phyloP scores from a whole-genome alignment of 257 asterid genomes.

The Solanum rostratum region DNA sequence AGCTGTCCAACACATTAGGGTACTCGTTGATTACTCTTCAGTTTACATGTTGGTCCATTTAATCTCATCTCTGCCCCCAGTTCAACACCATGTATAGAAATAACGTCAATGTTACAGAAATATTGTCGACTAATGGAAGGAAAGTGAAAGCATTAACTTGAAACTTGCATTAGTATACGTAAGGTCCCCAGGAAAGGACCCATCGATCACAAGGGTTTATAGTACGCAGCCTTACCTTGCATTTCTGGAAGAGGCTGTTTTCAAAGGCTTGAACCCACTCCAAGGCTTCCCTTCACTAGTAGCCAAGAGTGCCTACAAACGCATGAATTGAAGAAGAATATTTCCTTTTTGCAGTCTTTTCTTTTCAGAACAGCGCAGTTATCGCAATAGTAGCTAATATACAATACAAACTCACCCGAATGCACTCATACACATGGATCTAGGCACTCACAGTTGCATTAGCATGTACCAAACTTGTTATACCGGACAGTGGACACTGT shows the following conservation, averaged over 20 bases:
- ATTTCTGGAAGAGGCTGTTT: too few relatives aligned
- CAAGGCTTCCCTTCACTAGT: background rate
- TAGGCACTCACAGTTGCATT: background rate
- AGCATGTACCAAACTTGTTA: background rate
- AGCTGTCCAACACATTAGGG: background rate
- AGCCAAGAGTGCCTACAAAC: background rate
- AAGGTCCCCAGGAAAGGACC: too few relatives aligned
- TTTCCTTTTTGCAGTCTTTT: background rate
- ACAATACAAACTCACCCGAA: background rate
- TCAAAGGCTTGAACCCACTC: too few relatives aligned
- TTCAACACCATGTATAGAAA: background rate
- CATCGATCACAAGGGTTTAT: too few relatives aligned
- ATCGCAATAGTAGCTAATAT: background rate
- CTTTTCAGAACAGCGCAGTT: background rate
- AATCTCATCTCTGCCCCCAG: background rate
- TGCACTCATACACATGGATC: background rate
- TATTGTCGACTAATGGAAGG: constrained; percentile 7
- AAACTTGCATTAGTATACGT: background rate
- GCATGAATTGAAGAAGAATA: background rate
- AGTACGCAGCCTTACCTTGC: too few relatives aligned
- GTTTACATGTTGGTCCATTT: background rate
- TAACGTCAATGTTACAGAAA: background rate
- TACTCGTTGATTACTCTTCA: background rate
- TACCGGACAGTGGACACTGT: background rate
- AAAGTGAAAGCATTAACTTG: constrained; percentile 10